Evolutionary conservation across 805 yeast species (phyloP).

Genomic region (Saccharomycopsis capsularis): DNA sequence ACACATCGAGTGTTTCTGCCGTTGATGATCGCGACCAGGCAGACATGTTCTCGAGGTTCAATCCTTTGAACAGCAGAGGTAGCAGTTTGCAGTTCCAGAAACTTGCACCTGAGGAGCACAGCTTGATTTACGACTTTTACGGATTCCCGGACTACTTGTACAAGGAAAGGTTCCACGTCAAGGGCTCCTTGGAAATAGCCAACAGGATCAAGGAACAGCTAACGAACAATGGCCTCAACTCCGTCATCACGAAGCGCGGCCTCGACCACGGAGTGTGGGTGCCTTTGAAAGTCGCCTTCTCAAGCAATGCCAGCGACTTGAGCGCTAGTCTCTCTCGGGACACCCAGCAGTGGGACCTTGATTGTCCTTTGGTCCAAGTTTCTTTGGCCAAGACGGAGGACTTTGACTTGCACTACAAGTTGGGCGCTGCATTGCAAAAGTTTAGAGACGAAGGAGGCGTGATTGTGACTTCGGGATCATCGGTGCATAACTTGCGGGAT

Average conservation of each 20-base stretch:
- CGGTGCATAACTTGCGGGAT: conserved; percentile 69
- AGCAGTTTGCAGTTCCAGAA: conserved; percentile 5
- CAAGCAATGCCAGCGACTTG: conserved; percentile 25
- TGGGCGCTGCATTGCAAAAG: conserved; percentile 49
- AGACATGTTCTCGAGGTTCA: neutral
- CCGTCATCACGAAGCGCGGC: conserved; percentile 49
- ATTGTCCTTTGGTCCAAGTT: conserved; percentile 43
- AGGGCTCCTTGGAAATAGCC: conserved; percentile 38
- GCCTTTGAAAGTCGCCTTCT: conserved; percentile 66
- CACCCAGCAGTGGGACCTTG: conserved; percentile 33
- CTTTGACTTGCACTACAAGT: conserved; percentile 38
- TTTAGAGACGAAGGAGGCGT: conserved; percentile 47
- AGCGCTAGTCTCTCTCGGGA: conserved; percentile 22
- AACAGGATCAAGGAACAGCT: conserved; percentile 38
- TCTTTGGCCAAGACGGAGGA: conserved; percentile 37
- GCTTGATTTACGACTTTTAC: conserved; percentile 64
- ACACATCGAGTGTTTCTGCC: conserved; percentile 1
- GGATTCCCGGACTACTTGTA: conserved; percentile 67
- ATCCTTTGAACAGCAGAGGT: too few species aligned
- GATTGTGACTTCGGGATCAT: conserved; percentile 67
- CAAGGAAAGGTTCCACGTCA: conserved; percentile 51
- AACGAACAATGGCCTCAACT: conserved; percentile 35
- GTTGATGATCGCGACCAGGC: neutral
- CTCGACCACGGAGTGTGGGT: conserved; percentile 84
- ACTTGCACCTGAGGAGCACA: conserved; percentile 36